These are phyloP conservation scores for Lagenidium sp. DNA, from an alignment of 352 stramenopile species.

Conservation along the genomic window DNA sequence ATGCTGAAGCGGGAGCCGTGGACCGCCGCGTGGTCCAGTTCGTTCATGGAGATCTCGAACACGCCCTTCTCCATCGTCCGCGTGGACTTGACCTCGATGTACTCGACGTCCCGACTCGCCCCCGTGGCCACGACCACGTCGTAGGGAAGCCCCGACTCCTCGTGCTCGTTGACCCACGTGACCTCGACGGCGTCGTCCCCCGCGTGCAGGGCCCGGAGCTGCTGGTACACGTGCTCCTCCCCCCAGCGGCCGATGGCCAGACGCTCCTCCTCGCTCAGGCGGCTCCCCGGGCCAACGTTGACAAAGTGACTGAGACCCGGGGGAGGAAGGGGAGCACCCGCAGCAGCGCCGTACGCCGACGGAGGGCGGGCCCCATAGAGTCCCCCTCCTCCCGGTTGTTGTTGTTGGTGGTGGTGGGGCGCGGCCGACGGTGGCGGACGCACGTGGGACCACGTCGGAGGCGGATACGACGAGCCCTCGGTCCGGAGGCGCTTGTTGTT, in stretches of 20 bases:
- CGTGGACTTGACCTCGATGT: constrained; percentile 82
- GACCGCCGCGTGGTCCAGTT: constrained; percentile 70
- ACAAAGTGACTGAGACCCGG: background rate
- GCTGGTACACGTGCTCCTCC: constrained; percentile 76
- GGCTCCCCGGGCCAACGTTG: background rate
- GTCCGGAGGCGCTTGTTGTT: background rate
- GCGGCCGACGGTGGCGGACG: too few relatives aligned
- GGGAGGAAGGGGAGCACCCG: background rate
- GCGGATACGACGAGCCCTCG: background rate
- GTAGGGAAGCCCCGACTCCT: constrained; percentile 80
- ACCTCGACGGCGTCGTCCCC: constrained; percentile 22
- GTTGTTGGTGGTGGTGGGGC: background rate
- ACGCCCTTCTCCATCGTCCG: constrained; percentile 81
- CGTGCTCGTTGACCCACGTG: constrained; percentile 67
- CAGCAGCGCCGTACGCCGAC: background rate
- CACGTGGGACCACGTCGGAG: too few relatives aligned
- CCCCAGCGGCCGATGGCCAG: constrained; percentile 74
- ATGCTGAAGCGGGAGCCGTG: constrained; percentile 77
- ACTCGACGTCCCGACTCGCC: constrained; percentile 46
- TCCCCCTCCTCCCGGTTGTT: too few relatives aligned
- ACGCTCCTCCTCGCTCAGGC: constrained; percentile 37
- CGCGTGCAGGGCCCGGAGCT: constrained; percentile 39
- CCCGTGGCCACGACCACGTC: constrained; percentile 51
- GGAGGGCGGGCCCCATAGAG: too few relatives aligned
- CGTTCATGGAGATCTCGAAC: constrained; percentile 88